Conservation (phyloP, 768 basidiomycete species). For the Boletus patriciae region DNA sequence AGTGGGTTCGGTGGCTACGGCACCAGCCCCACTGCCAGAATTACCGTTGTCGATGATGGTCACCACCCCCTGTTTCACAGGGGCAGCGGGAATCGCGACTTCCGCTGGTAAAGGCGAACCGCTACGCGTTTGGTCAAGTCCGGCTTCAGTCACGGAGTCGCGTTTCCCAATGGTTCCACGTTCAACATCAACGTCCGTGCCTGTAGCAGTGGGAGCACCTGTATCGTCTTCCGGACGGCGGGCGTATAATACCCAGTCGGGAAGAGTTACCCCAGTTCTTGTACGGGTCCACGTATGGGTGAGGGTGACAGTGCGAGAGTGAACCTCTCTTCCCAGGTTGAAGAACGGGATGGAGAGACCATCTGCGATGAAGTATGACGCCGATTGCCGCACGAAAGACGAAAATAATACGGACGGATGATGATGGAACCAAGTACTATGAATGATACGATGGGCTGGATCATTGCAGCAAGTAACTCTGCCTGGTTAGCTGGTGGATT, state of each 20-base stretch:
- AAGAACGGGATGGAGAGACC: slow-evolving; percentile 73
- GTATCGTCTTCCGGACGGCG: slow-evolving; percentile 25
- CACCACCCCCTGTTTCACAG: not conserved
- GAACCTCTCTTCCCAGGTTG: slow-evolving; percentile 47
- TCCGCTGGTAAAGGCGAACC: not conserved
- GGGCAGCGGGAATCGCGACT: not conserved
- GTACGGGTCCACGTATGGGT: slow-evolving; percentile 44
- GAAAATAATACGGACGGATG: slow-evolving; percentile 54
- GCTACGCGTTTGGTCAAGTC: not conserved
- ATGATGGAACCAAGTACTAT: slow-evolving; percentile 85
- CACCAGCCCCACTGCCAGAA: not conserved
- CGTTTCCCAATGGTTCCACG: slow-evolving; percentile 11
- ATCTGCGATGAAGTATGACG: slow-evolving; percentile 39
- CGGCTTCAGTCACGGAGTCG: not conserved
- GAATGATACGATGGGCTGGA: slow-evolving; percentile 87
- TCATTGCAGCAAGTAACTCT: slow-evolving; percentile 67
- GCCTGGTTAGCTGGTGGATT: slow-evolving; percentile 64
- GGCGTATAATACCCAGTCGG: slow-evolving; percentile 48
- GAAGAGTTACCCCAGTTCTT: slow-evolving; percentile 27
- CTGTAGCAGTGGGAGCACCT: not conserved
- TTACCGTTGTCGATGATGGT: not conserved
- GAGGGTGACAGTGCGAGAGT: slow-evolving; percentile 48
- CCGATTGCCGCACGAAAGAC: not conserved
- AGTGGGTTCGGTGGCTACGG: not conserved
- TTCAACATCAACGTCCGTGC: slow-evolving; percentile 20